phyloP scores from a whole-genome alignment of 2,329 filamentous ascomycete species.

The Apiospora saccharicola region DNA sequence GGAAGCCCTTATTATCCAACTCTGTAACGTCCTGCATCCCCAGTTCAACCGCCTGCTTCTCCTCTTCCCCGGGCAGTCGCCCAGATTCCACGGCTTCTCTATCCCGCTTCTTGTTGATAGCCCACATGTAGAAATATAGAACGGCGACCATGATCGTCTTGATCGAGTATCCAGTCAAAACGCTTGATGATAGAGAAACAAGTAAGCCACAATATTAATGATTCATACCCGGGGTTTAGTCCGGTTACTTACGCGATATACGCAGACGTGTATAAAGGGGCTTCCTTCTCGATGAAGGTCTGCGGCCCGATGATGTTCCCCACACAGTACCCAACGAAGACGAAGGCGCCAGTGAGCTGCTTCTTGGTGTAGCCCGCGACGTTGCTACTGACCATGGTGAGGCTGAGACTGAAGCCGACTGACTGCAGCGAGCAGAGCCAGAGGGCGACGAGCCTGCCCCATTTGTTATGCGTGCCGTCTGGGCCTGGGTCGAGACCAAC shows the following conservation, averaged over 20 bases:
- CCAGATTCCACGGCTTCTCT: conserved; percentile 34
- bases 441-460: conserved; percentile 62
- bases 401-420: conserved; percentile 41
- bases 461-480: conserved; percentile 54
- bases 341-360: conserved; percentile 39
- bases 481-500: conserved; percentile 54
- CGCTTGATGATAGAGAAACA: conserved; percentile 33
- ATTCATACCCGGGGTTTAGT: background rate
- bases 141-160: conserved; percentile 38
- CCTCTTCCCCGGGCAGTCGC: conserved; percentile 42
- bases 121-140: conserved; percentile 42
- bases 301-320: conserved; percentile 45
- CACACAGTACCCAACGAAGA: conserved; percentile 43
- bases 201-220: background rate
- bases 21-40: conserved; percentile 44
- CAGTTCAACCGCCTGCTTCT: conserved; percentile 39
- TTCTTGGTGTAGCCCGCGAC: conserved; percentile 45
- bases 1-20: conserved; percentile 42
- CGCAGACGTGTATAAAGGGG: conserved; percentile 36
- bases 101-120: conserved; percentile 39
- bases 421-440: conserved; percentile 54
- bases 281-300: conserved; percentile 38
- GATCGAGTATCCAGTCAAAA: conserved; percentile 40
- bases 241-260: background rate
- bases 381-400: conserved; percentile 44